Base-by-base conservation (phyloP, 805 yeast genomes). In the Wickerhamomyces bisporus region DNA sequence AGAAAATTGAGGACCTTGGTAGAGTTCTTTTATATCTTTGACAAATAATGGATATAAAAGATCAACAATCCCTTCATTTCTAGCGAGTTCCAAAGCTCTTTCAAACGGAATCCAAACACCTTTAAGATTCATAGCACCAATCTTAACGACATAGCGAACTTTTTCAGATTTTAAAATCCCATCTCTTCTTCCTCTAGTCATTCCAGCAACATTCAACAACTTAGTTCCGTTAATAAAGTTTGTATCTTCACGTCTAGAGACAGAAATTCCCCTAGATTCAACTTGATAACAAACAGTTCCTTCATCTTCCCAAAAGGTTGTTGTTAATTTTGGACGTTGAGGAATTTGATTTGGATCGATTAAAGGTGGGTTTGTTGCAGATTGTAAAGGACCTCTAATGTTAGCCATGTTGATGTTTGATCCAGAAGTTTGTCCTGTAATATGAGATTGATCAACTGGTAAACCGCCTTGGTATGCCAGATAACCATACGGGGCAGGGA, bases 91-190 rank as follows among this genome's bases (percentile, higher is more conserved):
- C 26, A 79, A 59, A 3, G 86, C 86, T 39, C 86, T 64, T 52
- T 79, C 86, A 56, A 79, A 79, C 6, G 86, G 86, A 36, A 79
- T 79, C 86, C 86, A 79, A 27, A 79, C 86, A 32, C 86, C 86
- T 55, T 79, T 79, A 45, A 79, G 63, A 56, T 79, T 82, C 85
- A 79, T 79, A 13, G 81, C 75, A n/a, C 86, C 86, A 52, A 79
- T 79, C 56, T 79, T 79, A 24, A 79, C 85, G 30, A 79, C 86
- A 50, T 79, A 80, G 27, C 86, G 64, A 15, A 76, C 74, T 55
- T 79, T 79, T 56, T 79, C 86, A 38, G 73, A 68, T 56, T 79
- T 79, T 35, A 79, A 64, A 38, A 79, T 79, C 17, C 86, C 86
- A 57, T 79, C 86, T 54, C 86, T 64, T 40, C 86, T 66, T 26